These are phyloP conservation scores for Hippophae rhamnoides DNA, from an alignment of 306 rosid species.

Conservation along the genomic window DNA sequence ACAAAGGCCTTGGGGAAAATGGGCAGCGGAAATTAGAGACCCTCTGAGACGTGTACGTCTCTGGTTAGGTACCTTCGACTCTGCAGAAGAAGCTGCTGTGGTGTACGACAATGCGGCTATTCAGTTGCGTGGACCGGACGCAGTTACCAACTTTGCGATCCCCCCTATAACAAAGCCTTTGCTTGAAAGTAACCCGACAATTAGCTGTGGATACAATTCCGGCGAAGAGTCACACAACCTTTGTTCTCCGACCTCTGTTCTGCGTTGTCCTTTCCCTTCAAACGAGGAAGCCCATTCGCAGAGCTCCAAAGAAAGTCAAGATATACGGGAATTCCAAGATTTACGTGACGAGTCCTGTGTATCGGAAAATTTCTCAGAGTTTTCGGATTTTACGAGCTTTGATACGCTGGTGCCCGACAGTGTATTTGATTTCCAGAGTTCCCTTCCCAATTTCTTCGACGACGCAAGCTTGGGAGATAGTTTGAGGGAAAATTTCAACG, in stretches of 20 bases:
- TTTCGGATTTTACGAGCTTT: constrained; percentile 24
- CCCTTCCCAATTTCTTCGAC: constrained; percentile 31
- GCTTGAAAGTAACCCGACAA: constrained; percentile 10
- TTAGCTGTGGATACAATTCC: constrained; percentile 30
- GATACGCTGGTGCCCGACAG: constrained; percentile 37
- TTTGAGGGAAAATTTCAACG: constrained; percentile 16
- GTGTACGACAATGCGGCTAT: constrained; percentile 96
- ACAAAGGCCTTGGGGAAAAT: constrained; percentile 98
- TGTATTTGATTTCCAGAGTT: constrained; percentile 40
- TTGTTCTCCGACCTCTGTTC: constrained; percentile 70
- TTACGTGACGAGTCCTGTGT: constrained; percentile 26
- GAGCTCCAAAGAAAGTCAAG: neutral
- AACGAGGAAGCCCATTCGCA: constrained; percentile 51
- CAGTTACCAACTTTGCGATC: constrained; percentile 65
- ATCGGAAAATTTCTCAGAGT: constrained; percentile 34
- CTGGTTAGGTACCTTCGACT: constrained; percentile 87
- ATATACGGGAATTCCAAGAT: constrained; percentile 16
- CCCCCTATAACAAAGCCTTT: constrained; percentile 25
- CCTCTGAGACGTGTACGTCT: constrained; percentile 77
- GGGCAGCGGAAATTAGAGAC: constrained; percentile 99
- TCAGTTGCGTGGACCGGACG: constrained; percentile 80
- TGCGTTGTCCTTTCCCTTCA: constrained; percentile 38
- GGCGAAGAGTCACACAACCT: constrained; percentile 43
- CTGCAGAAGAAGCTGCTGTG: constrained; percentile 93
- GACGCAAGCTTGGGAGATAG: constrained; percentile 14